These are phyloP conservation scores for Tubosaeta sp. DNA, from an alignment of 768 basidiomycete species.

Conservation along the genomic window DNA sequence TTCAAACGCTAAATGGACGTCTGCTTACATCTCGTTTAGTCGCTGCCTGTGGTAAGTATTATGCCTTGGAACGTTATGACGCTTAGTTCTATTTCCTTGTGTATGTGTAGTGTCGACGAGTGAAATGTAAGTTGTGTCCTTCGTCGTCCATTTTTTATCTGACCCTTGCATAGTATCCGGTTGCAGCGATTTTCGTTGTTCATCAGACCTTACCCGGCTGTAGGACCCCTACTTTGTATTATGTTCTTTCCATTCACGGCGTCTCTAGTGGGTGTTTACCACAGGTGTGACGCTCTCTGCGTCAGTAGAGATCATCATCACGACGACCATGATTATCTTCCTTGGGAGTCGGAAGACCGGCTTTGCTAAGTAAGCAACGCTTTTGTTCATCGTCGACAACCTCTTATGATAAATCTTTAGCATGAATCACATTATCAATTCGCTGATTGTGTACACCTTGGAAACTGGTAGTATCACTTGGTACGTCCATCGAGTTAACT, in stretches of 20 bases:
- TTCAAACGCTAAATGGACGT: neutral
- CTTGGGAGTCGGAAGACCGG: slow-evolving; percentile 30
- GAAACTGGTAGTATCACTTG: slow-evolving; percentile 50
- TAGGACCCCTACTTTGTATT: neutral
- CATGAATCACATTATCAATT: slow-evolving; percentile 47
- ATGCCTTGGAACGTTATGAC: neutral
- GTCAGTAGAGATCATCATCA: slow-evolving; percentile 32
- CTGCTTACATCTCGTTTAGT: slow-evolving; percentile 18
- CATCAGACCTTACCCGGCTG: slow-evolving; percentile 30
- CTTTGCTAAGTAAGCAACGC: slow-evolving; percentile 21
- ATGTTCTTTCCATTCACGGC: neutral
- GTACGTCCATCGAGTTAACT: slow-evolving; percentile 12
- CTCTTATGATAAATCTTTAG: slow-evolving; percentile 21
- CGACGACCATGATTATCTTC: slow-evolving; percentile 28
- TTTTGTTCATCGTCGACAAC: neutral
- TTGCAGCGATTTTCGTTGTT: slow-evolving; percentile 28
- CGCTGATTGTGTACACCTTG: slow-evolving; percentile 47
- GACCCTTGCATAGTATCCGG: slow-evolving; percentile 14
- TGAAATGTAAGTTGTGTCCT: slow-evolving; percentile 24
- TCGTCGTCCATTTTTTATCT: neutral
- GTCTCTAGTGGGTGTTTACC: slow-evolving; percentile 29
- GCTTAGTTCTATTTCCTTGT: neutral
- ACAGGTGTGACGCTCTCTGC: slow-evolving; percentile 30
- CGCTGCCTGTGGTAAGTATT: slow-evolving; percentile 26
- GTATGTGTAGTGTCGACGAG: slow-evolving; percentile 26